Evolutionary conservation across 2,329 filamentous ascomycete species (phyloP), one percentile per base, ranked within the genome.

Genomic region (Fusarium goolgardi): DNA sequence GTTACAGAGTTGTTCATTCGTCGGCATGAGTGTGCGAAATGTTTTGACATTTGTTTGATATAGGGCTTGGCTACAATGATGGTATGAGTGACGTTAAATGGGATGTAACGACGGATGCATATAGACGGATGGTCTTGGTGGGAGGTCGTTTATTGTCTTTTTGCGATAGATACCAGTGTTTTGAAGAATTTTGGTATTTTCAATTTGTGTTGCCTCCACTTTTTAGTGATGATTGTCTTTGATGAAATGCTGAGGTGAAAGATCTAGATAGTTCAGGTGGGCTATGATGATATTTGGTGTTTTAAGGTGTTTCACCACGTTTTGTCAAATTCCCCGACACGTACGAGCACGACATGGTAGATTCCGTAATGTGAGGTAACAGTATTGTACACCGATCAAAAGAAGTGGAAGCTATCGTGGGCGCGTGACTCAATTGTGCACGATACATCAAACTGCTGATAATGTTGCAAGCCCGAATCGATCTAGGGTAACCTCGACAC

Each of bases 1-100:
- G 93, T 0, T 96, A 93, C 81, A 90, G 88, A 77, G 81, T 94
- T 52, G 85, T 94, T 46, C 88, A 88, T 72, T 83, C 85, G 20
- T 79, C 84, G 67, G 89, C 88, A 63, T 91, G 77, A 41, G 53
- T 50, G 29, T 58, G 40, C 44, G 27, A 3, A 32, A 15, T 40
- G 13, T n/a, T 20, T 35, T 8, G 11, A 54, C 63, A 12, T 37
- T 29, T 29, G 27, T 29, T 29, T 35, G 31, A 40, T 55, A 55
- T 74, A 65, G 57, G 55, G 62, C 60, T 70, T 50, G 62, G 46
- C 56, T 59, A 49, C 46, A 63, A 71, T 60, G 64, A 74, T 54
- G 69, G 58, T 55, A 73, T 67, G 71, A 73, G 52, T 71, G 58
- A 72, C 49, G 59, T 39, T 60, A 55, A 40, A 63, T 44, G 43